These are phyloP conservation scores for Leishmania tropica DNA, from an alignment of 208 protist species.

Conservation along the genomic window DNA sequence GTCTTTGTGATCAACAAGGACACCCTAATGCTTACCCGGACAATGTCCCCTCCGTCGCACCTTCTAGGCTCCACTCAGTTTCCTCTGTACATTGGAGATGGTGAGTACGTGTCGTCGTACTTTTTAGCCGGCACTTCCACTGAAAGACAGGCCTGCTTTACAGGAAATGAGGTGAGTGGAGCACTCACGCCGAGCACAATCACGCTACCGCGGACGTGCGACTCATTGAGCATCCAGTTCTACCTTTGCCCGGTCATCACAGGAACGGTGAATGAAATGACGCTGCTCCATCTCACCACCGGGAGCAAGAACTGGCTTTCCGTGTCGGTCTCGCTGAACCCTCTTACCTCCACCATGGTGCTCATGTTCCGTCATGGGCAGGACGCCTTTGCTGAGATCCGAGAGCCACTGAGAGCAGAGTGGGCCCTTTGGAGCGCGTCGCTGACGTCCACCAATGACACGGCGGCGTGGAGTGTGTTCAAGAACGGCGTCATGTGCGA, in stretches of 20 bases:
- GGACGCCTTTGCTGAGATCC: conserved; percentile 65
- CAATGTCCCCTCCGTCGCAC: conserved; percentile 17
- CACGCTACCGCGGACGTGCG: conserved; percentile 50
- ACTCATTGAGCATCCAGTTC: conserved; percentile 84
- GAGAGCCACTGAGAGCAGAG: conserved; percentile 49
- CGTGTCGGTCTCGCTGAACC: conserved; percentile 48
- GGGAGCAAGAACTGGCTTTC: conserved; percentile 64
- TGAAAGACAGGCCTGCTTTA: conserved; percentile 30
- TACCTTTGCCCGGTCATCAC: conserved; percentile 49
- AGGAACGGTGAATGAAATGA: conserved; percentile 37
- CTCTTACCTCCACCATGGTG: conserved; percentile 41
- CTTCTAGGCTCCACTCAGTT: conserved; percentile 20
- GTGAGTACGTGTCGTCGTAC: conserved; percentile 54
- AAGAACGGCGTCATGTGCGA: conserved; percentile 64
- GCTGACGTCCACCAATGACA: conserved; percentile 54
- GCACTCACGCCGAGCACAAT: conserved; percentile 39
- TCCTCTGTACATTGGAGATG: conserved; percentile 54
- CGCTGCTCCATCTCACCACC: conserved; percentile 43
- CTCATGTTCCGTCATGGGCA: conserved; percentile 71
- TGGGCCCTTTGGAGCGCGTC: conserved; percentile 85
- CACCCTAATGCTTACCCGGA: conserved; percentile 39
- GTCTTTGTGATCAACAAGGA: conserved; percentile 54
- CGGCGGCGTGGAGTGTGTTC: conserved; percentile 75
- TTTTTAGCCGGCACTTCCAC: conserved; percentile 31
- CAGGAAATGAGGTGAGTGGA: conserved; percentile 42